These are phyloP conservation scores for Acephala macrosclerotiorum DNA, from an alignment of 2,329 filamentous ascomycete genomes.

Conservation along the genomic window DNA sequence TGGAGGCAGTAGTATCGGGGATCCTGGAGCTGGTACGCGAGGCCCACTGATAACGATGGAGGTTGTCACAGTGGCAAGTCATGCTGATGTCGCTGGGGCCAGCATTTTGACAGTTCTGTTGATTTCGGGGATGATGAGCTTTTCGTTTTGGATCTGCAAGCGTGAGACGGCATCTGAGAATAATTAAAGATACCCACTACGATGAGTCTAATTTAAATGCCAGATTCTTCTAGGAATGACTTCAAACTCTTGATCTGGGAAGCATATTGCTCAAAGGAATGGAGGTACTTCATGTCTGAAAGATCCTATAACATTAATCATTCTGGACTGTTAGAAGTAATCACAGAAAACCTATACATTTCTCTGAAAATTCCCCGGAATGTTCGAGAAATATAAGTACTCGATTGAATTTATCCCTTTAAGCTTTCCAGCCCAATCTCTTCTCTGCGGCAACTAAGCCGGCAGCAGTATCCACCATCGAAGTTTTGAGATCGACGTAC, in stretches of 20 bases:
- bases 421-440: neutral
- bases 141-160: neutral
- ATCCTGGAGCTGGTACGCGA: conserved; percentile 34
- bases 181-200: neutral
- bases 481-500: neutral
- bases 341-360: too few species aligned
- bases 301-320: too few species aligned
- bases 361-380: too few species aligned
- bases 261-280: too few species aligned
- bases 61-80: conserved; percentile 33
- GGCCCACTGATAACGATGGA: conserved; percentile 35
- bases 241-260: too few species aligned
- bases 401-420: too few species aligned
- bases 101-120: conserved; percentile 46
- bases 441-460: neutral
- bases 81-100: conserved; percentile 49
- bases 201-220: too few species aligned
- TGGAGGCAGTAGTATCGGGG: conserved; percentile 61
- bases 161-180: neutral
- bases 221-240: too few species aligned
- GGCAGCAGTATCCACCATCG: neutral
- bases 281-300: too few species aligned
- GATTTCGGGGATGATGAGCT: neutral
- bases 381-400: too few species aligned
- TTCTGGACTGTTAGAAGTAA: too few species aligned